Percentiles rank a stretch among this genome's conserved stretches.
These are phyloP conservation scores for Pterocarpus santalinus DNA, from an alignment of 306 rosid genomes.

Conservation along the genomic window DNA sequence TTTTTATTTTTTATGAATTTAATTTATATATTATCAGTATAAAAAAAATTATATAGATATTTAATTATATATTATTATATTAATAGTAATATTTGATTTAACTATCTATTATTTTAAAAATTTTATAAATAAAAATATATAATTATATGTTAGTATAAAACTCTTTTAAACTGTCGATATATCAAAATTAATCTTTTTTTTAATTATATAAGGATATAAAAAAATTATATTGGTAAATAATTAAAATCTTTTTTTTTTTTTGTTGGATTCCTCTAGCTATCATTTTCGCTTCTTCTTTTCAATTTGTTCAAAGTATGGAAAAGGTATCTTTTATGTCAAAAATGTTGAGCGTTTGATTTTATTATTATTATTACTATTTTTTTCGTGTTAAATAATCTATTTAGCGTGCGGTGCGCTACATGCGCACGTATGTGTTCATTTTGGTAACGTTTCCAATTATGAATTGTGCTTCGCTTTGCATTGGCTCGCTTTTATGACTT, in stretches of 20 bases:
- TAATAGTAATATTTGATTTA: no score
- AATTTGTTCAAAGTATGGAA: background rate
- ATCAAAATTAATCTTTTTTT: no score
- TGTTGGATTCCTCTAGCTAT: background rate
- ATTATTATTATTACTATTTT: no score
- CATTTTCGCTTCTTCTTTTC: background rate
- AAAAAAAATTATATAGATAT: no score
- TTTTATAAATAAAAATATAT: no score
- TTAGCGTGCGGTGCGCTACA: no score
- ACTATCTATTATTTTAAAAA: no score
- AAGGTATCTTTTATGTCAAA: background rate
- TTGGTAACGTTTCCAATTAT: background rate
- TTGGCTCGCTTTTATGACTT: no score
- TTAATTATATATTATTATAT: no score
- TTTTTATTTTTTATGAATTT: no score
- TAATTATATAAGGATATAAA: background rate
- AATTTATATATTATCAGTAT: no score
- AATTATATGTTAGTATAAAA: background rate
- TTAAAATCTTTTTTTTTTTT: background rate
- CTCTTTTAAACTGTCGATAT: no score
- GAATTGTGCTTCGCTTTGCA: background rate
- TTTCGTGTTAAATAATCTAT: background rate
- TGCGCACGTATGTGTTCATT: background rate
- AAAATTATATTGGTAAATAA: background rate
- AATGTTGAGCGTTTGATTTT: background rate